Base-by-base conservation (phyloP, 257 asterid species). In the Parsonsia alboflavescens region DNA sequence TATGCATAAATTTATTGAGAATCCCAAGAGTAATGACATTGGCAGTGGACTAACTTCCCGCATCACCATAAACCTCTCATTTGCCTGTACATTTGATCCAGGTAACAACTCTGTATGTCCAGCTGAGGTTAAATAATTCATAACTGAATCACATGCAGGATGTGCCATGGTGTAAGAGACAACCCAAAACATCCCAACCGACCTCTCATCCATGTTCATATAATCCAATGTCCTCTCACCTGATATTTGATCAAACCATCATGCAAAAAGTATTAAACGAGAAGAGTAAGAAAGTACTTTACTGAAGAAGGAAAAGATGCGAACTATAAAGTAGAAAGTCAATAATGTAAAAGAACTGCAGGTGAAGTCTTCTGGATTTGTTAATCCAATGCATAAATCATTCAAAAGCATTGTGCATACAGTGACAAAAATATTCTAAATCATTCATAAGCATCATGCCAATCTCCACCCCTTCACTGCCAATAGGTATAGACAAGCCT, bases 151-250 rank as follows among this genome's bases (percentile, higher is more conserved):
- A 80, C 96, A 92, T 76, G 99, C 96, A 73, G 99, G 98, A 67
- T 87, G 95, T 3, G 99, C 98, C 99, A 94, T 94, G 53, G 99
- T 94, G 89, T 94, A 88, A 50, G 99, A 94, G 68, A 94, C 97
- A 74, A 94, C 99, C 99, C 99, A 94, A 84, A 94, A 94, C 99
- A 94, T 94, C 81, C 99, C 99, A 78, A 85, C 84, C 72, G 99
- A 89, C 82, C 96, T 88, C 77, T 94, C 99, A 84, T 94, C 99
- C 99, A 94, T 85, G 82, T 92, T 94, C 96, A 90, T 85, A 80
- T 92, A 94, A 85, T 94, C 97, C 92, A 92, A 83, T 77, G 85
- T 87, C 68, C 96, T 89, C 63, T 94, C 98, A 82, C 96, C 99
- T 94, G 85, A 80, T 74, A 77, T 81, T 77, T 77, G 63, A 72